phyloP scores from a whole-genome alignment of 2,329 filamentous ascomycete species.

The Aspergillus sclerotialis region DNA sequence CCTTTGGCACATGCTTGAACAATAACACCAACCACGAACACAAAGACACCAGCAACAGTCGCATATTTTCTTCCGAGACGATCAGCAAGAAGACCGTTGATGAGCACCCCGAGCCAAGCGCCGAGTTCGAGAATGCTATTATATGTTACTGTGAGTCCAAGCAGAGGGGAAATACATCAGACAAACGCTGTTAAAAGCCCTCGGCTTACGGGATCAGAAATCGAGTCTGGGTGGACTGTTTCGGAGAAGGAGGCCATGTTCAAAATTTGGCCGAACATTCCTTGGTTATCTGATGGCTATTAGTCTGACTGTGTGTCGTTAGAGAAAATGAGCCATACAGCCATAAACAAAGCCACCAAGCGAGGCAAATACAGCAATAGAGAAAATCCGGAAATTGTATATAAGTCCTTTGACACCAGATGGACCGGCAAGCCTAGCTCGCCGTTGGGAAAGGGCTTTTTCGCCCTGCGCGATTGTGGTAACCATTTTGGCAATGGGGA shows the following conservation, averaged over 20 bases:
- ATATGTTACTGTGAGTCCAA: too few relatives aligned
- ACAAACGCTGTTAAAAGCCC: too few relatives aligned
- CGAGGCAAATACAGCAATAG: background rate
- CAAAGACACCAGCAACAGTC: conserved; percentile 46
- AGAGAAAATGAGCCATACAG: background rate
- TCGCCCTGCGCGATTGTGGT: too few relatives aligned
- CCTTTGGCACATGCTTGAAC: conserved; percentile 19
- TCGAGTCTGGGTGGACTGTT: too few relatives aligned
- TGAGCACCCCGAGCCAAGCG: conserved; percentile 37
- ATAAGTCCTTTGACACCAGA: background rate
- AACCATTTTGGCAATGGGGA: too few relatives aligned
- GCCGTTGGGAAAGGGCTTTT: too few relatives aligned
- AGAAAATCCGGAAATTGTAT: background rate
- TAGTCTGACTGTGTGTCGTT: background rate
- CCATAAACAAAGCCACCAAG: background rate
- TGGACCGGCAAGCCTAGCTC: background rate
- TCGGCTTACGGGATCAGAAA: too few relatives aligned
- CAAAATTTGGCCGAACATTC: conserved; percentile 16
- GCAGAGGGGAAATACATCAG: too few relatives aligned
- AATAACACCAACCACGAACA: conserved; percentile 40
- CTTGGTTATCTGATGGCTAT: background rate
- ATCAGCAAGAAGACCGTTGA: conserved; percentile 43
- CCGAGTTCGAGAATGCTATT: conserved; percentile 47
- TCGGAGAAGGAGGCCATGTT: conserved; percentile 42
- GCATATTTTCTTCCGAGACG: conserved; percentile 46